Evolutionary conservation across 768 basidiomycete genomes (phyloP).

Genomic region (Exsudoporus frostii): DNA sequence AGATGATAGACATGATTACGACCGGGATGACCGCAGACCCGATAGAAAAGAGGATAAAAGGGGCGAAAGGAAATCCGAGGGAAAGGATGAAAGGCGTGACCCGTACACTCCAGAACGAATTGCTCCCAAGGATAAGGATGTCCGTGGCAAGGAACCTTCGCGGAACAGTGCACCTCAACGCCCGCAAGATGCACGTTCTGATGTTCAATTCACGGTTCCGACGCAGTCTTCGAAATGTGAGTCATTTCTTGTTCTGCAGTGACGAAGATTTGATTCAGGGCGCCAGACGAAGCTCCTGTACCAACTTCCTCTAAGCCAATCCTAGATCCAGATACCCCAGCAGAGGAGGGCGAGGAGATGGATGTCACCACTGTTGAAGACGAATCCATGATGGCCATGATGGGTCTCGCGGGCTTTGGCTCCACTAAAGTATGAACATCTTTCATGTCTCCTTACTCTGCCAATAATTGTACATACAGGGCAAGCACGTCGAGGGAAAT

Average conservation of each 20-base stretch:
- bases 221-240: conserved; percentile 13
- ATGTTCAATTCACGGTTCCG: conserved; percentile 10
- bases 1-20: conserved; percentile 32
- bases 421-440: conserved; percentile 68
- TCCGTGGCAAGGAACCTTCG: conserved; percentile 21
- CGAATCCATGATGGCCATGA: conserved; percentile 80
- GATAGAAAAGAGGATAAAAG: conserved; percentile 34
- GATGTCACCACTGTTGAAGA: conserved; percentile 64
- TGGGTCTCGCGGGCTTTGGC: conserved; percentile 88
- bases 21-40: conserved; percentile 28
- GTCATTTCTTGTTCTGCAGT: neutral
- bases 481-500: conserved; percentile 77
- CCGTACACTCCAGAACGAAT: conserved; percentile 38
- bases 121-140: conserved; percentile 27
- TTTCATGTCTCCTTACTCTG: neutral
- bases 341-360: conserved; percentile 50
- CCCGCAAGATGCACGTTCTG: conserved; percentile 16
- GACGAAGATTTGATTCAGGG: neutral
- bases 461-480: conserved; percentile 41
- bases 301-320: conserved; percentile 28
- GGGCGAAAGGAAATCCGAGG: conserved; percentile 29
- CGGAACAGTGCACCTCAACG: conserved; percentile 25
- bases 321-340: conserved; percentile 41
- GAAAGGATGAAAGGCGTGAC: conserved; percentile 40
- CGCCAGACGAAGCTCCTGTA: conserved; percentile 7